Conservation (phyloP, 768 basidiomycete species). For the Boletus vermiculosoides region DNA sequence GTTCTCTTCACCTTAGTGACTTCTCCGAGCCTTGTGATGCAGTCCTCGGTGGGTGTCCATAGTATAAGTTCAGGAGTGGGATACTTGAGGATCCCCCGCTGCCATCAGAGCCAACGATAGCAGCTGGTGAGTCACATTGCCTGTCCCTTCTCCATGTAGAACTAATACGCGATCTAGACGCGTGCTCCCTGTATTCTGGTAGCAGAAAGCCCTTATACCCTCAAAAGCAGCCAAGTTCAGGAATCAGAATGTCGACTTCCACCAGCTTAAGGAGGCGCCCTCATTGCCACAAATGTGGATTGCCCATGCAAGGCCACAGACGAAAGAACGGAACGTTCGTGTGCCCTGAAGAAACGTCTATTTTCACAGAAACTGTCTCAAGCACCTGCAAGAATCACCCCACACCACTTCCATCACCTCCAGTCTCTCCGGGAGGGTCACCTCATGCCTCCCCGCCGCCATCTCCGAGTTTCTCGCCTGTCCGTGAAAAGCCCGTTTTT, state of each 20-base stretch:
- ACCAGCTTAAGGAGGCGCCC: conserved; percentile 33
- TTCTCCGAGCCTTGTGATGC: conserved; percentile 6
- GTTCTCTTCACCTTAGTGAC: conserved; percentile 14
- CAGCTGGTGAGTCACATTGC: conserved; percentile 24
- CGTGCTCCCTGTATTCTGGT: neutral
- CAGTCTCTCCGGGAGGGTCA: conserved; percentile 27
- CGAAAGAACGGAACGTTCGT: conserved; percentile 32
- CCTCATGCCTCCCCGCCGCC: conserved; percentile 18
- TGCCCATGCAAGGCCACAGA: conserved; percentile 33
- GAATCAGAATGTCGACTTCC: conserved; percentile 26
- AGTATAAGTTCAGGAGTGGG: conserved; percentile 26
- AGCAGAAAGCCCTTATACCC: neutral
- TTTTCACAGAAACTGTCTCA: conserved; percentile 15
- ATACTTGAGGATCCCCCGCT: conserved; percentile 15
- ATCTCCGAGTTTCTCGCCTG: conserved; percentile 17
- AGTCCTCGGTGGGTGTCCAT: conserved; percentile 1
- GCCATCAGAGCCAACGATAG: conserved; percentile 25
- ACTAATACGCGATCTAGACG: conserved; percentile 2
- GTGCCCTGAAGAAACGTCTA: conserved; percentile 23
- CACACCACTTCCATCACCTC: conserved; percentile 28
- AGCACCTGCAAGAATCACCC: conserved; percentile 19
- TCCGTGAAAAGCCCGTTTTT: conserved; percentile 18
- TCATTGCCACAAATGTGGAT: conserved; percentile 35
- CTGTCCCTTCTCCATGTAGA: neutral
- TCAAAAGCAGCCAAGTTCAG: conserved; percentile 3